Evolutionary conservation across 2,329 filamentous ascomycete species (phyloP), one percentile per base, ranked within the genome.

Genomic region (Scedosporium boydii): DNA sequence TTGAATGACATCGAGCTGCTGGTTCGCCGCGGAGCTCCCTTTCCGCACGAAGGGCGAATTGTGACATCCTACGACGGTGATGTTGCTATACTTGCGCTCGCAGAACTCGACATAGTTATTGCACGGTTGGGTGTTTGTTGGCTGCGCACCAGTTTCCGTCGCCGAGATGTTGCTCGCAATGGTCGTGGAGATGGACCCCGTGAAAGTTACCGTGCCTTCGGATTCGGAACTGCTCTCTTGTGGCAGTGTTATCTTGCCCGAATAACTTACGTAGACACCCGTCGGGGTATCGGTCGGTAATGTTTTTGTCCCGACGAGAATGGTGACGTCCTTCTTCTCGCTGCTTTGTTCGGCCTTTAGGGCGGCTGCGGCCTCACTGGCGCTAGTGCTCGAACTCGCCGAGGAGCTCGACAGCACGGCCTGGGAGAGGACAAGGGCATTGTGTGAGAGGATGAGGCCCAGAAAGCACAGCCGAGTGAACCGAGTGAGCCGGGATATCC

Each of bases 41-140:
- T 80, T 72, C 7, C 82, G 78, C 48, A 87, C 81, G 71, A 96
- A 96, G 10, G 90, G 89, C 51, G 89, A 91, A 77, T 96, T 96
- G 76, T 96, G 91, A 18, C 87, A 86, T 21, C 83, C 86, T 1
- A 96, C 83, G 68, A 89, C 81, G 63, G 90, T 93, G 73, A 95
- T 87, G 72, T 95, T 93, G 79, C 87, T 86, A 74, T 92, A 96
- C 68, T 85, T 87, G 64, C 90, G 84, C 5, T 75, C 76, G 77
- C 91, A 96, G 69, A 95, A 86, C 73, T 93, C 89, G 26, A 87
- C 75, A 67, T 90, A 86, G 72, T 86, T 86, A 74, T 96, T 96
- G 79, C 91, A 96, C 4, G 89, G 86, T 64, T 86, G 85, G 0
- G 89, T 93, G 73, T 93, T 93, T 56, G 82, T 84, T 1, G 87